Conservation (phyloP, 208 protist genomes). For the Acanthamoeba divionensis region DNA sequence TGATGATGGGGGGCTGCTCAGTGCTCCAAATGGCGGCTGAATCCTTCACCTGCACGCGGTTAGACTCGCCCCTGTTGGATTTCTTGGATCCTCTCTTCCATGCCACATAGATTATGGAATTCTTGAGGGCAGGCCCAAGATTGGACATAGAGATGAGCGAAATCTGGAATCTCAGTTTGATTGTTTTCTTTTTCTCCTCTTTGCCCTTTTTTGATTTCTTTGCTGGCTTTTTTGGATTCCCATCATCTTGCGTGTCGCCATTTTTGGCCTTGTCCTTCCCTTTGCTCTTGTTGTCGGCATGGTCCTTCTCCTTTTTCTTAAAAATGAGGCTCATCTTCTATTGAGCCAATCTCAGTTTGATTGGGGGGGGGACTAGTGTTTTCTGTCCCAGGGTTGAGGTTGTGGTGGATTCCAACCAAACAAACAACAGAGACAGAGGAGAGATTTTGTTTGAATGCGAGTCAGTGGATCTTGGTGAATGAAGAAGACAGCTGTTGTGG, state of each 20-base stretch:
- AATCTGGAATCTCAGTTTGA: not conserved
- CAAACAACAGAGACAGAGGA: too few species aligned
- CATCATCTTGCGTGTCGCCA: not conserved
- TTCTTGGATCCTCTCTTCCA: slow-evolving; percentile 39
- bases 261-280: not conserved
- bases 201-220: not conserved
- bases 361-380: too few species aligned
- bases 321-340: too few species aligned
- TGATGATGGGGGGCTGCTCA: not conserved
- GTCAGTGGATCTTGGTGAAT: too few species aligned
- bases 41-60: slow-evolving; percentile 2
- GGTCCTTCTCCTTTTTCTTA: too few species aligned
- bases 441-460: too few species aligned
- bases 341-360: too few species aligned
- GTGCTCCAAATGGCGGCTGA: not conserved
- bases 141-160: not conserved
- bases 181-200: not conserved
- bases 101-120: not conserved
- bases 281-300: not conserved
- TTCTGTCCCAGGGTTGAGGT: too few species aligned
- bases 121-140: not conserved
- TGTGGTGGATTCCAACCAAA: too few species aligned
- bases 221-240: not conserved
- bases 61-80: not conserved
- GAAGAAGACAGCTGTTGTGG: too few species aligned